Conservation (phyloP, 495 filamentous ascomycete genomes). For the Pseudotulostoma volvatum region DNA sequence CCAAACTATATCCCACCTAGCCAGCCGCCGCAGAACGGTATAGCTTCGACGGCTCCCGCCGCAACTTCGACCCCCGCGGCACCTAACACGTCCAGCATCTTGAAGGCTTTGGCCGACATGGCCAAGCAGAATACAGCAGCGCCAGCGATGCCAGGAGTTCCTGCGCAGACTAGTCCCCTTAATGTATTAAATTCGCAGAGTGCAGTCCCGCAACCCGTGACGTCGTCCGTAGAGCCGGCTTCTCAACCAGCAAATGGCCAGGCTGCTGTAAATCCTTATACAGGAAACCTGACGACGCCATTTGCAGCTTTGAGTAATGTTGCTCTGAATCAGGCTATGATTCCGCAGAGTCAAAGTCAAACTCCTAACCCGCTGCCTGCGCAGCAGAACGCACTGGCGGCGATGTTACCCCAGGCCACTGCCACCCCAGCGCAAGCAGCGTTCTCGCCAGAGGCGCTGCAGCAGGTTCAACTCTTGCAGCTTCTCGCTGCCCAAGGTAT, state of each 20-base stretch:
- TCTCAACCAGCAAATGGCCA: slow-evolving; percentile 28
- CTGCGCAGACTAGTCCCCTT: slow-evolving; percentile 35
- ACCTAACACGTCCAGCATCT: slow-evolving; percentile 52
- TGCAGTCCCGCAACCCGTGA: slow-evolving; percentile 23
- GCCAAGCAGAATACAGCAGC: slow-evolving; percentile 61
- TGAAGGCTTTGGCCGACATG: slow-evolving; percentile 73
- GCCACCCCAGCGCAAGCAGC: slow-evolving; percentile 13
- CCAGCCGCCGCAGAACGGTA: slow-evolving; percentile 16
- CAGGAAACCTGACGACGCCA: slow-evolving; percentile 25
- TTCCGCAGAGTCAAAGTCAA: slow-evolving; percentile 30
- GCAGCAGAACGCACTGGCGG: slow-evolving; percentile 30
- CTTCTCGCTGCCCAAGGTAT: slow-evolving; percentile 41
- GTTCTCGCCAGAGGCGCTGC: slow-evolving; percentile 31
- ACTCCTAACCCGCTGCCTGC: slow-evolving; percentile 26
- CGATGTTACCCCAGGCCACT: slow-evolving; percentile 28
- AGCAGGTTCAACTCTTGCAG: slow-evolving; percentile 49
- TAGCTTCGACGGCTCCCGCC: slow-evolving; percentile 18
- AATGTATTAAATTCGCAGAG: slow-evolving; percentile 38
- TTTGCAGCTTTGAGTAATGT: slow-evolving; percentile 27
- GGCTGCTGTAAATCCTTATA: slow-evolving; percentile 44
- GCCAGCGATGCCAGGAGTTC: slow-evolving; percentile 33
- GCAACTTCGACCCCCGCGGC: slow-evolving; percentile 22
- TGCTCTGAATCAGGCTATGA: slow-evolving; percentile 24
- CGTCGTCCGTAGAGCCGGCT: slow-evolving; percentile 33
- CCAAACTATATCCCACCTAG: slow-evolving; percentile 30